Evolutionary conservation across 1,284 basidiomycete genomes (phyloP), one percentile per base, ranked within the genome.

Genomic region (Cryptococcus hybrid): DNA sequence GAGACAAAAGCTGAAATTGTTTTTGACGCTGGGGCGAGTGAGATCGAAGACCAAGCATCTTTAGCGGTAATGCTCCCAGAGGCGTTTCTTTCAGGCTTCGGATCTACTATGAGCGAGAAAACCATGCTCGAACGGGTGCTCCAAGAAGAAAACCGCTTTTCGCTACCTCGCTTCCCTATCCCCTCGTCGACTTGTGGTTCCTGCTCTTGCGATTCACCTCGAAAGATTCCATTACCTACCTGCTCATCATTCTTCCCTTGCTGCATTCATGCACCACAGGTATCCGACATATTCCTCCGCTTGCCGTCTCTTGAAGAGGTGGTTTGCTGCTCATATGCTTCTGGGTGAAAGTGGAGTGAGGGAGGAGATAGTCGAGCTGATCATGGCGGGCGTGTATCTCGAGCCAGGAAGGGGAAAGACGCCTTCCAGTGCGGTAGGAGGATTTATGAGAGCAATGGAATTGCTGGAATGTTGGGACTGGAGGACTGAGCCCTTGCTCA

Each of bases 261-360:
- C 87, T n/a, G n/a, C n/a, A n/a, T n/a, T n/a, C n/a, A 80, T 99
- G 40, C 86, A 86, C 52, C 91, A 96, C 72, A 85, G 85, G 48
- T 89, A 86, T 70, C 79, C 86, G 0, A 88, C 91, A 5, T 96
- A 88, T 71, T 82, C 90, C 2, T 86, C 88, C 5, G 93, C 93
- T 0, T 88, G 90, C 18, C 83, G 96, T 35, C 82, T 99, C 24
- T 84, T 90, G 44, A 95, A 98, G 78, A 84, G 96, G 51, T 99
- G 96, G 96, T 79, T 98, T 49, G 84, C 88, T 0, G 82, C 88
- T 1, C 96, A 99, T 76, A 90, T 95, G 88, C 83, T 98, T 24
- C 81, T 90, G 13, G 83, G 86, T 55, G 65, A 67, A 38, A 24
- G 24, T n/a, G n/a, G n/a, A 15, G 51, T 69, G 18, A 30, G 55